Evolutionary conservation across 805 yeast species (phyloP).

Genomic region (Kazachstania africana): DNA sequence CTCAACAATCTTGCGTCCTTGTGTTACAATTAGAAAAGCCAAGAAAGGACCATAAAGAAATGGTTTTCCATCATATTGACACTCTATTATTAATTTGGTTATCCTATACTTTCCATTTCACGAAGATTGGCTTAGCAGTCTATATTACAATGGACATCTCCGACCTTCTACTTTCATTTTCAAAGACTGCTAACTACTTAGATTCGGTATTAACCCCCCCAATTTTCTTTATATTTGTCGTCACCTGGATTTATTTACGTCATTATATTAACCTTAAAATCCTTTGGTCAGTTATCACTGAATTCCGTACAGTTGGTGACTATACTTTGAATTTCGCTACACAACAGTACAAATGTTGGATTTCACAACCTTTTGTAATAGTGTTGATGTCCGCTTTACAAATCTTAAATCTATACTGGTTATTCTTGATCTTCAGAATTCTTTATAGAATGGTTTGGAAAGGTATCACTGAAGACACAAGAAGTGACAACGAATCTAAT

Average conservation of each 20-base stretch:
- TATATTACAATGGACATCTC: slow-evolving; percentile 94
- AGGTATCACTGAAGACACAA: slow-evolving; percentile 62
- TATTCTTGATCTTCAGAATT: slow-evolving; percentile 68
- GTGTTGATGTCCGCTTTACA: slow-evolving; percentile 68
- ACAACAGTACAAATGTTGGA: slow-evolving; percentile 93
- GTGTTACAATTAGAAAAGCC: slow-evolving; percentile 84
- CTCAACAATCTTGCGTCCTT: slow-evolving; percentile 83
- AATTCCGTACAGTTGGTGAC: slow-evolving; percentile 76
- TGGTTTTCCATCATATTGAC: slow-evolving; percentile 85
- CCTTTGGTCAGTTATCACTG: slow-evolving; percentile 75
- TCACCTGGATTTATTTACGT: slow-evolving; percentile 77
- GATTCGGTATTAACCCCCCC: slow-evolving; percentile 54
- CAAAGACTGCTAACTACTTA: slow-evolving; percentile 81
- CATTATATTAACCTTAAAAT: slow-evolving; percentile 75
- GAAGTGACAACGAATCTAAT: slow-evolving; percentile 64
- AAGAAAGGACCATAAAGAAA: slow-evolving; percentile 83
- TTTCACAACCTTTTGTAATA: slow-evolving; percentile 85
- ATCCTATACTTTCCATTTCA: slow-evolving; percentile 89
- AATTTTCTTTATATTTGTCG: slow-evolving; percentile 56
- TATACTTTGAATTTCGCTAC: slow-evolving; percentile 72
- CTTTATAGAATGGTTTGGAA: slow-evolving; percentile 49
- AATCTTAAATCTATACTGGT: slow-evolving; percentile 80
- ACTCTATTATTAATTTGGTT: slow-evolving; percentile 79
- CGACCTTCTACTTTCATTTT: slow-evolving; percentile 73
- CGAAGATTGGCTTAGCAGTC: slow-evolving; percentile 87